A percentile compares a stretch with the other conserved stretches of the same genome.
These are phyloP conservation scores for Trametes coccinea DNA, from an alignment of 768 basidiomycete genomes.

Conservation along the genomic window DNA sequence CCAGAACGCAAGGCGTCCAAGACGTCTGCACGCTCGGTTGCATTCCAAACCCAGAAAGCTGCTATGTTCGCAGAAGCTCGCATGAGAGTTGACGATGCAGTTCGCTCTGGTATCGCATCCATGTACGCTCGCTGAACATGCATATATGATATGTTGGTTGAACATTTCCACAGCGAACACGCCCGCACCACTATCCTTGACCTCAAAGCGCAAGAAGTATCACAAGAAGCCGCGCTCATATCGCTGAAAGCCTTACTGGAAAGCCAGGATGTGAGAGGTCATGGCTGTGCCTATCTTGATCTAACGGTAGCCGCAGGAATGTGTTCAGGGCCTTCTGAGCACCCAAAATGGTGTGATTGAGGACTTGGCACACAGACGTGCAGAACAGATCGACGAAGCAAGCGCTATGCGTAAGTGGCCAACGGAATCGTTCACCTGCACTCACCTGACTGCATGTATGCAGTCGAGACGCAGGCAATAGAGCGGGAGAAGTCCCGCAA, in stretches of 20 bases:
- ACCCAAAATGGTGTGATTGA: conserved; percentile 26
- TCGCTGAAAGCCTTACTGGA: conserved; percentile 20
- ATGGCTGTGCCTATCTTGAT: neutral
- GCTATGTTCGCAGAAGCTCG: conserved; percentile 26
- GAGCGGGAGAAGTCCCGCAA: conserved; percentile 38
- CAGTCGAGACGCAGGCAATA: conserved; percentile 35
- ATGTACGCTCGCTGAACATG: conserved; percentile 17
- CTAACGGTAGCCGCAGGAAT: conserved; percentile 14
- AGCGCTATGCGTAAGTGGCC: conserved; percentile 36
- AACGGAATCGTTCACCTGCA: neutral
- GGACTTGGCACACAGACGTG: conserved; percentile 36
- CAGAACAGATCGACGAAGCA: conserved; percentile 33
- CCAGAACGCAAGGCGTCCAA: conserved; percentile 31
- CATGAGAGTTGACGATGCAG: conserved; percentile 20
- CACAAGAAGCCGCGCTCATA: conserved; percentile 21
- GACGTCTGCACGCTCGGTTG: conserved; percentile 20
- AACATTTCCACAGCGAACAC: conserved; percentile 28
- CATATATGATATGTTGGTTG: neutral
- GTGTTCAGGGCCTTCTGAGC: conserved; percentile 20
- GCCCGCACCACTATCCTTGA: conserved; percentile 24
- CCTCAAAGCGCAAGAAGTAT: conserved; percentile 26
- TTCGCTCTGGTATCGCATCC: conserved; percentile 24
- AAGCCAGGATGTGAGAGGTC: conserved; percentile 21
- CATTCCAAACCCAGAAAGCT: conserved; percentile 29
- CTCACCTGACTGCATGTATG: no score